Percentiles rank a stretch among this genome's conserved stretches.
Evolutionary conservation across 2,329 filamentous ascomycete genomes (phyloP).

Genomic region (Fusarium odoratissimum): DNA sequence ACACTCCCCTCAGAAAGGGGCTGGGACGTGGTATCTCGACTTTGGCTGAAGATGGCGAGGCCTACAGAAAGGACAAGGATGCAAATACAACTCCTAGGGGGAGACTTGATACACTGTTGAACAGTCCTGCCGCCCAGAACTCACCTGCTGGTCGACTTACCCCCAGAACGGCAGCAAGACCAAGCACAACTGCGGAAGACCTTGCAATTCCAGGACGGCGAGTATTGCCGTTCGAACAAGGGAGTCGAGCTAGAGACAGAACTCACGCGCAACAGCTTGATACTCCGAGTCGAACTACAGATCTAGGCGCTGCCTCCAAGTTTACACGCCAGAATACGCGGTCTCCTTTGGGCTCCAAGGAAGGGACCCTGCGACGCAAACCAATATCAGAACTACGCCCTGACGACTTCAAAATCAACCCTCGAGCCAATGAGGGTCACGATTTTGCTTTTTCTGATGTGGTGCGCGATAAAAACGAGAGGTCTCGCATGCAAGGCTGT

Average conservation of each 20-base stretch:
- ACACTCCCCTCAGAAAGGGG: constrained; percentile 35
- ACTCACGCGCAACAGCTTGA: constrained; percentile 20
- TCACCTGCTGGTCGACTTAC: constrained; percentile 43
- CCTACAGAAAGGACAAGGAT: constrained; percentile 36
- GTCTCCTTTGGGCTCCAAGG: constrained; percentile 29
- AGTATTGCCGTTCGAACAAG: constrained; percentile 53
- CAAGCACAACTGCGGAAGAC: constrained; percentile 34
- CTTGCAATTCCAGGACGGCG: constrained; percentile 54
- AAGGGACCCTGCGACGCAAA: constrained; percentile 65
- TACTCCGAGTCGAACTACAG: constrained; percentile 8
- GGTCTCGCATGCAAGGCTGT: constrained; percentile 79
- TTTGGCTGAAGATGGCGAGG: constrained; percentile 62
- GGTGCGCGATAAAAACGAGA: constrained; percentile 75
- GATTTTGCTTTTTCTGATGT: constrained; percentile 81
- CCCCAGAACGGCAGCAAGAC: constrained; percentile 36
- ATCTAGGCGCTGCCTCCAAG: constrained; percentile 13
- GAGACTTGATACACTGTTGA: constrained; percentile 51
- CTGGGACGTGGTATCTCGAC: constrained; percentile 54
- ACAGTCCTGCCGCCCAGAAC: constrained; percentile 43
- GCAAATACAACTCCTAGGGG: constrained; percentile 38
- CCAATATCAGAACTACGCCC: constrained; percentile 68
- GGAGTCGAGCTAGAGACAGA: constrained; percentile 21
- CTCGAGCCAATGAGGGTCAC: constrained; percentile 74
- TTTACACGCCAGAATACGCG: constrained; percentile 22
- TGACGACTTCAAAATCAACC: constrained; percentile 86